phyloP scores from a whole-genome alignment of 805 yeast genomes.

The Yamadazyma phyllophila region DNA sequence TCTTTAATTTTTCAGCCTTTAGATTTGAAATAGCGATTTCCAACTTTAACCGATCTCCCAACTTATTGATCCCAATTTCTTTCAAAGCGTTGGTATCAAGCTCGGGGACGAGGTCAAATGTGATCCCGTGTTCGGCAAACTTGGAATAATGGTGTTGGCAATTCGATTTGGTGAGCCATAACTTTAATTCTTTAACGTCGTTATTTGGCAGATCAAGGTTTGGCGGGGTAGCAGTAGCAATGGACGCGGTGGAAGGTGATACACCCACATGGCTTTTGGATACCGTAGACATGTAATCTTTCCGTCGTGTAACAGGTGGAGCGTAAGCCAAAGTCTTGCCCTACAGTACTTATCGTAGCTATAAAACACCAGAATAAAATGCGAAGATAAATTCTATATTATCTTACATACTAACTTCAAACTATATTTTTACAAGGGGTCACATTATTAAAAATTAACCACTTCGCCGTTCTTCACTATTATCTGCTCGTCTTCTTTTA shows the following conservation, averaged over 20 bases:
- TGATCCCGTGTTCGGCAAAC: conserved; percentile 50
- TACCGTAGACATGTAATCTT: background rate
- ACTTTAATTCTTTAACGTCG: conserved; percentile 25
- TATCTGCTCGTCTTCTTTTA: conserved; percentile 48
- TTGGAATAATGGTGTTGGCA: conserved; percentile 34
- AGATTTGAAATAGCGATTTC: conserved; percentile 54
- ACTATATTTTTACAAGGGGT: background rate
- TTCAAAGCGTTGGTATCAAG: conserved; percentile 62
- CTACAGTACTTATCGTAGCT: background rate
- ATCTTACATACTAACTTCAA: conserved; percentile 1
- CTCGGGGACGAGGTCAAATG: conserved; percentile 54
- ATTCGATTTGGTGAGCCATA: conserved; percentile 34
- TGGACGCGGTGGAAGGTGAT: background rate
- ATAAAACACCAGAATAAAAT: background rate
- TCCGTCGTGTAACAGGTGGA: background rate
- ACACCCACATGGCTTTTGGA: conserved; percentile 3
- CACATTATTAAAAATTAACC: conserved; percentile 16
- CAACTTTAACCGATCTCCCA: conserved; percentile 80
- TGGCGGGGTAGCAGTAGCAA: background rate
- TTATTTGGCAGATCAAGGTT: conserved; percentile 1
- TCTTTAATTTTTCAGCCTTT: conserved; percentile 31
- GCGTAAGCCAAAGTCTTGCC: background rate
- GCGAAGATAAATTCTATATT: background rate
- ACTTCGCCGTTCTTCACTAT: conserved; percentile 48
- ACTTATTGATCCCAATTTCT: conserved; percentile 69